Evolutionary conservation across 2,329 filamentous ascomycete species (phyloP), one percentile per base, ranked within the genome.

Genomic region (Metarhizium guizhouense): DNA sequence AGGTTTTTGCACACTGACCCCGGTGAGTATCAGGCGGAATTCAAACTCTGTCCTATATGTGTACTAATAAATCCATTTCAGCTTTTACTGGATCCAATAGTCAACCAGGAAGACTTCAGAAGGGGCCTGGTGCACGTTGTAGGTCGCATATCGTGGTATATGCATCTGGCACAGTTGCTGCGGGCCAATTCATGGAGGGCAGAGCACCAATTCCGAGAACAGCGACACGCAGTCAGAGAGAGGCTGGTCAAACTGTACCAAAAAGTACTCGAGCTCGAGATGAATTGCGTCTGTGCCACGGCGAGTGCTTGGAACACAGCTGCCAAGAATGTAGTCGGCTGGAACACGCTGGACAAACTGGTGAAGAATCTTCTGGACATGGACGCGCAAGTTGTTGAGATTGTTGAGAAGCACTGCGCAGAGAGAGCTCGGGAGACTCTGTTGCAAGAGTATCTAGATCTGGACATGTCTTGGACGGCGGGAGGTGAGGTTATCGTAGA

Each of bases 261-360:
- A 20, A 62, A 59, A 14, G 62, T 71, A 4, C 63, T 72, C 30
- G 70, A 72, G 55, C 68, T 70, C 53, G 69, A 72, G 60, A 72
- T 72, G 70, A 72, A 72, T 53, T 69, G 67, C 60, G 67, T 72
- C 10, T 72, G 70, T 56, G 70, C 70, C 6, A 62, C 69, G 16
- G 70, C 69, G 3, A 69, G 68, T 56, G 63, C 66, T 11, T 72
- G 69, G 68, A 71, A 72, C 51, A 61, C 64, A 30, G 69, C 65
- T 0, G 70, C 68, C 3, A 68, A 67, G 54, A 70, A 72, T 45
- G 67, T 71, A 10, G 69, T 72, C 29, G 62, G 66, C 48, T 72
- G 70, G 69, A 58, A 66, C 32, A 65, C 60, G 36, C 61, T 72
- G 55, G 60, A 57, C 29, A 54, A 58, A 10, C 60, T 72, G 56